Evolutionary conservation across 2,329 filamentous ascomycete species (phyloP).

Genomic region (Ascosphaera acerosa): DNA sequence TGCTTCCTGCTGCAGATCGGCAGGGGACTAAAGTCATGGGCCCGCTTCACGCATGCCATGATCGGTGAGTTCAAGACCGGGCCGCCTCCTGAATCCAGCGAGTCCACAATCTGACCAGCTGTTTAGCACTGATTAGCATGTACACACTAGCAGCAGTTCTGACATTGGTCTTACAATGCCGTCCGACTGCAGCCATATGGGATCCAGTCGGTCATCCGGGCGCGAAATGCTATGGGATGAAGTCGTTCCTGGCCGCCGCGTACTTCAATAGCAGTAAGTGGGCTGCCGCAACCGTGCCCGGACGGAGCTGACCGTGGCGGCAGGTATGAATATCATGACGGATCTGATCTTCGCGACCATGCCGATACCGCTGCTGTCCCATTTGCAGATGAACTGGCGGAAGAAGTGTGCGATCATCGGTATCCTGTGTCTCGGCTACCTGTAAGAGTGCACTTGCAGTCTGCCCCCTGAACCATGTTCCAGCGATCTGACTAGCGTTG

Average conservation of each 20-base stretch:
- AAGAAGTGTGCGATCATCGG: not conserved
- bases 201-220: not conserved
- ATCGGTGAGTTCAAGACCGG: not conserved
- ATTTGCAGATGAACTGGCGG: constrained; percentile 1
- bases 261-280: constrained; percentile 2
- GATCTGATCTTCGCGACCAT: constrained; percentile 2
- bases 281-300: not conserved
- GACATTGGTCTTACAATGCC: constrained; percentile 1
- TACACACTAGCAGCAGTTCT: not conserved
- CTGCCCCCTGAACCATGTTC: too few species aligned
- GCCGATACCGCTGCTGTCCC: constrained; percentile 2
- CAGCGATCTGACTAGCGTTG: not conserved
- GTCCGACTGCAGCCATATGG: not conserved
- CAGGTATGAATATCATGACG: constrained; percentile 2
- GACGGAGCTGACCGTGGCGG: not conserved
- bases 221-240: not conserved
- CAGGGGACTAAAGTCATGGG: not conserved
- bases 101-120: too few species aligned
- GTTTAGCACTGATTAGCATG: not conserved
- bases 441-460: not conserved
- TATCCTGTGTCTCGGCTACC: constrained; percentile 2
- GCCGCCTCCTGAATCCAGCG: too few species aligned
- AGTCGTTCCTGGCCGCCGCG: constrained; percentile 1
- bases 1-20: constrained; percentile 1
- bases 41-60: constrained; percentile 1